These are phyloP conservation scores for Tricholoma hemisulphureum DNA, from an alignment of 768 basidiomycete genomes.

Conservation along the genomic window DNA sequence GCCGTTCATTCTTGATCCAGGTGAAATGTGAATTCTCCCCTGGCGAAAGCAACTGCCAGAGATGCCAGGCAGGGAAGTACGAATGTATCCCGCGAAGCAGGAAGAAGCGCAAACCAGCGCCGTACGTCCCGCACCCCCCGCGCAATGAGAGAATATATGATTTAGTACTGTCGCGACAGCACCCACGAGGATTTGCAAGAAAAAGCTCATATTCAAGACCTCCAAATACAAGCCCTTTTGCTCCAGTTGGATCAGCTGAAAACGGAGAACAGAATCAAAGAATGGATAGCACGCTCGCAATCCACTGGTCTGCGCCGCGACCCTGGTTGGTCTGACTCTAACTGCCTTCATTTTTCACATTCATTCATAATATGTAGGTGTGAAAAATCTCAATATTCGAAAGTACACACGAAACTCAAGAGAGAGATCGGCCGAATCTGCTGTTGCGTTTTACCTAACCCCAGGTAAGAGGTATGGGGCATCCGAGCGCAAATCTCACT, in stretches of 20 bases:
- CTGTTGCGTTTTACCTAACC: slow-evolving; percentile 34
- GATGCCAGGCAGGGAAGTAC: slow-evolving; percentile 48
- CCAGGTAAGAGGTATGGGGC: slow-evolving; percentile 26
- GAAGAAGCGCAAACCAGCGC: slow-evolving; percentile 58
- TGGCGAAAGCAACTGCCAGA: slow-evolving; percentile 46
- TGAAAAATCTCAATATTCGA: not conserved
- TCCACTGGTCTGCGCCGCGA: slow-evolving; percentile 4
- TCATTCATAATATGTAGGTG: not conserved
- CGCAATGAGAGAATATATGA: not conserved
- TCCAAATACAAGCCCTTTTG: slow-evolving; percentile 44
- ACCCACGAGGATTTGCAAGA: slow-evolving; percentile 56
- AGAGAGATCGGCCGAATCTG: slow-evolving; percentile 37
- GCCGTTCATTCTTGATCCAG: slow-evolving; percentile 23
- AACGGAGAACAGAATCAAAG: slow-evolving; percentile 39
- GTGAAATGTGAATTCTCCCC: slow-evolving; percentile 51
- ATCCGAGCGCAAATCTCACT: not conserved
- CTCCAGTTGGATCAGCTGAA: slow-evolving; percentile 42
- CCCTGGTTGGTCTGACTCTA: slow-evolving; percentile 7
- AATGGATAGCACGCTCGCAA: slow-evolving; percentile 38
- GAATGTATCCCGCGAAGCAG: slow-evolving; percentile 46
- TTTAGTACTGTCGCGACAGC: slow-evolving; percentile 25
- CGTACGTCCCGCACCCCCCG: slow-evolving; percentile 34
- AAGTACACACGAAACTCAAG: slow-evolving; percentile 14
- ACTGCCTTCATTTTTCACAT: slow-evolving; percentile 1
- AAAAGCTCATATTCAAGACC: slow-evolving; percentile 43